Evolutionary conservation across 2,329 filamentous ascomycete genomes (phyloP).

Genomic region (Aureobasidium melanogenum): DNA sequence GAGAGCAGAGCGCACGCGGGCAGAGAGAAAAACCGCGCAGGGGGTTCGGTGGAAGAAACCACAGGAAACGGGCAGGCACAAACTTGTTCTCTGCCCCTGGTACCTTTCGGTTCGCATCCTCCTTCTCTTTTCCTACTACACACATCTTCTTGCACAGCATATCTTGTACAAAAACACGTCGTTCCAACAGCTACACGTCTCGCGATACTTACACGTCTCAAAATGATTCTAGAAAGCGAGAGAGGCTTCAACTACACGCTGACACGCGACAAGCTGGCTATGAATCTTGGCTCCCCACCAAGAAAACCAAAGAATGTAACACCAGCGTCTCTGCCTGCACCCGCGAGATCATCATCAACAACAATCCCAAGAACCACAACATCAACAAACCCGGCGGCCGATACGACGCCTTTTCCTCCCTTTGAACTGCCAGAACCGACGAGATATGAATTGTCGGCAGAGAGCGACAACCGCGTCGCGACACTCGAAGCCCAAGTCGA

Average conservation of each 20-base stretch:
- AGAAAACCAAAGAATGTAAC: slow-evolving; percentile 1
- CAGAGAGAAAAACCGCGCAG: not conserved
- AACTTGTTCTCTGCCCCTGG: not conserved
- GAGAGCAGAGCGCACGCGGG: not conserved
- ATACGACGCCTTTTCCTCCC: not conserved
- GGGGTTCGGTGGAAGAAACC: not conserved
- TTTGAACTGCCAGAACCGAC: not conserved
- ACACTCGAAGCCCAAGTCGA: not conserved
- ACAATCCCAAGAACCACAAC: not conserved
- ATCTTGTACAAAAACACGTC: slow-evolving; percentile 5
- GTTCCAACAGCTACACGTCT: not conserved
- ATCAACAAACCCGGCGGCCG: not conserved
- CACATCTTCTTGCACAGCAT: not conserved
- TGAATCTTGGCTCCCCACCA: slow-evolving; percentile 7
- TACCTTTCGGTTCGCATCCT: slow-evolving; percentile 3
- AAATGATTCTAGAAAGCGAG: slow-evolving; percentile 4
- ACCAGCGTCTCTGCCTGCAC: not conserved
- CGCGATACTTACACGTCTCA: not conserved
- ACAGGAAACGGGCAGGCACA: slow-evolving; percentile 6
- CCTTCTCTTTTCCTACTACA: not conserved
- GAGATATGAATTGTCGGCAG: not conserved
- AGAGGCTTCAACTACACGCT: slow-evolving; percentile 5
- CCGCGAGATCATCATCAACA: not conserved
- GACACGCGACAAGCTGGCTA: slow-evolving; percentile 4
- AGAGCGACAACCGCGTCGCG: not conserved